Base-by-base conservation (phyloP, 306 rosid species). In the Begonia masoniana region DNA sequence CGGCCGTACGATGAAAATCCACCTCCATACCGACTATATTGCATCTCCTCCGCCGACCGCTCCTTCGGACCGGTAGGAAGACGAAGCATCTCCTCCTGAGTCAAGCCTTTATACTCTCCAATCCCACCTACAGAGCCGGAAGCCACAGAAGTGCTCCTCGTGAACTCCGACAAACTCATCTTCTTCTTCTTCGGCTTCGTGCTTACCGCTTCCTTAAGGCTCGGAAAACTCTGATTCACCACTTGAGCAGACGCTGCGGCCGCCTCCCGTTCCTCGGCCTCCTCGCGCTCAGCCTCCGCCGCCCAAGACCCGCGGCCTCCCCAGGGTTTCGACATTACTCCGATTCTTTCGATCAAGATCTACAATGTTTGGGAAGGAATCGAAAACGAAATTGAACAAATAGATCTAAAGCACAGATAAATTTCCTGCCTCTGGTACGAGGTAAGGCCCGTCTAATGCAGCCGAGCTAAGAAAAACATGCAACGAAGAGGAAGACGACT, bases 261-360 rank as follows among this genome's bases (percentile, higher is more conserved):
- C 13, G 76, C 73, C 63, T 78, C 93, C 2, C 57, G 79, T 61
- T 91, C 94, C 62, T 92, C 99, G 2, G 73, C 99, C 54, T 92
- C 96, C 31, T 79, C 99, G 6, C 79, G 86, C 79, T 91, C 99
- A 2, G 92, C 64, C 23, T 91, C 99, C 5, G 88, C 99, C 61
- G 99, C 99, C 99, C 99, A 92, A 7, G 84, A 79, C 60, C 96
- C 94, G 78, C 71, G 54, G n/a, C 63, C 72, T 16, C 93, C 80
- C 99, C 96, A 86, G n/a, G 96, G 83, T 36, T 75, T 83, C 15
- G 93, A 80, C 99, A 92, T 92, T 61, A 56, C 15, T 8, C 2
- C 12, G 0, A 16, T 60, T 35, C 10, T 52, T 41, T 21, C 11
- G 5, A n/a, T 58, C 15, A 68, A 63, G 88, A 83, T 81, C 87